Evolutionary conservation across 2,329 filamentous ascomycete genomes (phyloP), one percentile per base, ranked within the genome.

Genomic region (Botrytis aclada): DNA sequence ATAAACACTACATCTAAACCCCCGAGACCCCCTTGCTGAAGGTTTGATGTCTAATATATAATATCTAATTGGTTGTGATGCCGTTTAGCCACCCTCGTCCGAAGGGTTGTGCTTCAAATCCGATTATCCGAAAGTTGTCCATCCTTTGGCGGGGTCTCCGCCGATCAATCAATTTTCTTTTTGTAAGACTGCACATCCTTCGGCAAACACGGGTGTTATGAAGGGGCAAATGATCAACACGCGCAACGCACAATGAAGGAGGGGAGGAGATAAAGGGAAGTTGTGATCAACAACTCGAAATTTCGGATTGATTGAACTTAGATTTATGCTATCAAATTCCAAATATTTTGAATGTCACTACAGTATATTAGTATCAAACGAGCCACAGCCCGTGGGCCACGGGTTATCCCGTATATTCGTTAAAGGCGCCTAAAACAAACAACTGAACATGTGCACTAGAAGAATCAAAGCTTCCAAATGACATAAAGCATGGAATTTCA

Each of bases 271-370:
- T 3, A 18, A n/a, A 29, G 45, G 25, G 37, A n/a, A 39, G 34
- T 37, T 25, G 47, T 29, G 64, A 67, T 67, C 65, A 67, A 32
- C 64, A 67, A 29, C 14, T 56, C 22, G 45, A 22, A 56, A 67
- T 9, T 39, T 67, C 9, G 34, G 18, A 41, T n/a, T 32, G 4
- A 67, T 29, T 41, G 22, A n/a, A 62, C 22, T n/a, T 62, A n/a
- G n/a, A 62, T 62, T 62, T 41, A 62, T 62, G n/a, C 60, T 62
- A 39, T 62, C 25, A n/a, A 39, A 62, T 62, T 62, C 60, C 60
- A 62, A 62, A 62, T 62, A 41, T 62, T 5, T n/a, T 41, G 32
- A n/a, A 9, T 62, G 22, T 39, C 22, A n/a, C 25, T 29, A 43
- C 14, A n/a, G n/a, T n/a, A n/a, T n/a, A 63, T 39, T 63, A 63